Evolutionary conservation across 1,139 yeast genomes (phyloP).

Genomic region (Torulaspora globosa): DNA sequence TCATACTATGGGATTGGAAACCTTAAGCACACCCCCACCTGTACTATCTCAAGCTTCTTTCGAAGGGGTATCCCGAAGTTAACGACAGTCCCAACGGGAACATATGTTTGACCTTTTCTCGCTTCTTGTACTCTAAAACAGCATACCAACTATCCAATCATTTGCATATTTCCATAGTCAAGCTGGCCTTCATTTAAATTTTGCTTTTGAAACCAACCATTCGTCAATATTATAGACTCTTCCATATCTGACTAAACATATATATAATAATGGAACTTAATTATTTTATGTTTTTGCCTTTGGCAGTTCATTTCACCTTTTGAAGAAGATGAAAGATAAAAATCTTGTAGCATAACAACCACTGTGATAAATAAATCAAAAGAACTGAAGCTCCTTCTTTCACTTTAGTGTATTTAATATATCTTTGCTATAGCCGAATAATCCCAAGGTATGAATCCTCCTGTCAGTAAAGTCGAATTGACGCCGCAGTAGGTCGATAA

Average conservation of each 20-base stretch:
- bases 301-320: neutral
- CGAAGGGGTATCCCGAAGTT: neutral
- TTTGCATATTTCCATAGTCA: slow-evolving; percentile 1
- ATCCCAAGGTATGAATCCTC: too few relatives aligned
- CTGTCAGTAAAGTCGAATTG: too few relatives aligned
- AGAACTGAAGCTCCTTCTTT: too few relatives aligned
- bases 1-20: neutral
- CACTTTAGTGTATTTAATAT: too few relatives aligned
- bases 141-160: slow-evolving; percentile 1
- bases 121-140: neutral
- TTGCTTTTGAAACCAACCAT: slow-evolving; percentile 1
- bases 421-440: too few relatives aligned
- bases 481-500: too few relatives aligned
- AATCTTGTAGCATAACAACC: too few relatives aligned
- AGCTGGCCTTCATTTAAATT: slow-evolving; percentile 9
- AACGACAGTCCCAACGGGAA: neutral
- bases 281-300: neutral
- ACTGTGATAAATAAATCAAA: too few relatives aligned
- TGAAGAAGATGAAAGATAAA: too few relatives aligned
- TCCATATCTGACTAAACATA: neutral
- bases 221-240: slow-evolving; percentile 7
- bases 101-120: neutral
- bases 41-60: neutral
- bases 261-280: neutral
- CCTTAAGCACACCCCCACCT: slow-evolving; percentile 7